Evolutionary conservation across 441 rosid species (phyloP).

Genomic region (Bruguiera hainesii): DNA sequence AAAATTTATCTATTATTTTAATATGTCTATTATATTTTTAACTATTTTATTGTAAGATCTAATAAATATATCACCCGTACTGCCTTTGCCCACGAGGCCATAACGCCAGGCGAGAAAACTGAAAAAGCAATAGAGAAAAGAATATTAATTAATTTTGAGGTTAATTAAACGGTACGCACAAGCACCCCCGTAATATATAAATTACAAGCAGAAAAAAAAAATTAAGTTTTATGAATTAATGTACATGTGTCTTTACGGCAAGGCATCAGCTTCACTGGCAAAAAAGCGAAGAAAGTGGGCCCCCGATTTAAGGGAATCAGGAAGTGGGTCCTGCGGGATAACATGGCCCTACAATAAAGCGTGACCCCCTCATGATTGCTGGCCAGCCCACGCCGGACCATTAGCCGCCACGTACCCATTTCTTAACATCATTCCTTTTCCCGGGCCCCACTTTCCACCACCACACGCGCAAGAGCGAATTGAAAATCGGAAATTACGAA

Average conservation of each 20-base stretch:
- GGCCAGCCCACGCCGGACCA: constrained; percentile 74
- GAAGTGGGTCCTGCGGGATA: constrained; percentile 30
- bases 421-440: constrained; percentile 35
- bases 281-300: not conserved
- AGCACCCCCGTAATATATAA: not conserved
- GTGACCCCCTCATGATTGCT: constrained; percentile 54
- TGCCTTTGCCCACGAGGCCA: constrained; percentile 41
- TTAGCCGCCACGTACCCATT: constrained; percentile 49
- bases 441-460: constrained; percentile 48
- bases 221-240: not conserved
- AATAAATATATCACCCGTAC: not conserved
- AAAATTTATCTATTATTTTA: no score
- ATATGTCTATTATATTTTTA: not conserved
- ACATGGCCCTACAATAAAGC: constrained; percentile 43
- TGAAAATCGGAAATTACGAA: no score
- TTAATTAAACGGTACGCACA: constrained; percentile 28
- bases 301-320: no score
- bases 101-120: constrained; percentile 47
- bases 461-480: constrained; percentile 4
- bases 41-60: not conserved
- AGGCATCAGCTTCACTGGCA: constrained; percentile 15
- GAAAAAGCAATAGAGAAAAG: constrained; percentile 20
- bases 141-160: not conserved
- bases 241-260: constrained; percentile 20
- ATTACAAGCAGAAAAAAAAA: not conserved